A percentile compares a stretch with the other conserved stretches of the same genome.
phyloP scores from a whole-genome alignment of 768 basidiomycete species.

The Leccinum truebloodii region DNA sequence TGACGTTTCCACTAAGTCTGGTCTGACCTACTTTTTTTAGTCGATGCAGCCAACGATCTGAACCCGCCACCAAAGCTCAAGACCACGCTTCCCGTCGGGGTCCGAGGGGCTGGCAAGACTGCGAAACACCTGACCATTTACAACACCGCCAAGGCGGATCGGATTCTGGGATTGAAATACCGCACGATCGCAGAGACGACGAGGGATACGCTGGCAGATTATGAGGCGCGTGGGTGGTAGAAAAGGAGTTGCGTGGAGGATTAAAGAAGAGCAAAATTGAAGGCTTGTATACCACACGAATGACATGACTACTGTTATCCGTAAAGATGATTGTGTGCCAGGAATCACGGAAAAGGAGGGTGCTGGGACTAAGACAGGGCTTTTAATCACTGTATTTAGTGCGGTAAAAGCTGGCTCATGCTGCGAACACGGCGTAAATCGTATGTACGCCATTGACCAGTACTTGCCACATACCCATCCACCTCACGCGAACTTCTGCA shows the following conservation, averaged over 20 bases:
- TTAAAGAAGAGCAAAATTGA: background rate
- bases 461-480: background rate
- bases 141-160: conserved; percentile 38
- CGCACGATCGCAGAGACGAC: conserved; percentile 41
- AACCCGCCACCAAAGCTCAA: conserved; percentile 33
- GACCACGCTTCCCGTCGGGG: conserved; percentile 34
- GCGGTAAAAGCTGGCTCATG: background rate
- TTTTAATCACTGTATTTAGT: background rate
- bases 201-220: background rate
- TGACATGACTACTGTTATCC: background rate
- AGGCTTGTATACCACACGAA: background rate
- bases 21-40: conserved; percentile 18
- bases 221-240: background rate
- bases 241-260: background rate
- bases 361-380: too few species aligned
- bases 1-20: background rate
- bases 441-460: background rate
- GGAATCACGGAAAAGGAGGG: background rate
- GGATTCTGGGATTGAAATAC: conserved; percentile 45
- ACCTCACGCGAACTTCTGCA: background rate
- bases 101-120: conserved; percentile 34
- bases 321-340: background rate
- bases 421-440: background rate
- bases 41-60: conserved; percentile 40
- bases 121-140: conserved; percentile 31